phyloP scores from a whole-genome alignment of 129 eudicot species.

The Deinandra increscens region DNA sequence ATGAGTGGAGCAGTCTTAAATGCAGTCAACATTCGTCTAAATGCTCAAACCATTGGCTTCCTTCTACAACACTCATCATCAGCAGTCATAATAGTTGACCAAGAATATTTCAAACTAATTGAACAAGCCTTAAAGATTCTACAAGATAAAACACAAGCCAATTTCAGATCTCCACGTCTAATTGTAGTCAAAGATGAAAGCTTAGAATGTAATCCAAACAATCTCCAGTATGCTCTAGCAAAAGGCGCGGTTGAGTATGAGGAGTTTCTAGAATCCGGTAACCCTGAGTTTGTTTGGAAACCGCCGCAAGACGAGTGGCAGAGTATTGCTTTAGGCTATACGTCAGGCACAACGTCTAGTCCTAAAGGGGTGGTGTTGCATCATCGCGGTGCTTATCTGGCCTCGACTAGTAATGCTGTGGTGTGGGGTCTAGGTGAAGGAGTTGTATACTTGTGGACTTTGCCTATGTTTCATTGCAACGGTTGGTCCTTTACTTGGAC shows the following conservation, averaged over 20 bases:
- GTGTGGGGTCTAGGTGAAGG: slow-evolving; percentile 67
- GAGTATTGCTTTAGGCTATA: slow-evolving; percentile 74
- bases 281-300: slow-evolving; percentile 62
- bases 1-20: slow-evolving; percentile 92
- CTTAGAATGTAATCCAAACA: slow-evolving; percentile 52
- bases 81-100: slow-evolving; percentile 69
- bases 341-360: slow-evolving; percentile 94
- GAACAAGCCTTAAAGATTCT: slow-evolving; percentile 63
- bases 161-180: slow-evolving; percentile 52
- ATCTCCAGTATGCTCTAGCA: slow-evolving; percentile 60
- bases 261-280: slow-evolving; percentile 72
- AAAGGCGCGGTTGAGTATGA: slow-evolving; percentile 79
- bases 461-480: slow-evolving; percentile 97
- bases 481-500: slow-evolving; percentile 96
- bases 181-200: slow-evolving; percentile 67
- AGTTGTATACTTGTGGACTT: slow-evolving; percentile 81
- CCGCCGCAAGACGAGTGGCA: slow-evolving; percentile 93
- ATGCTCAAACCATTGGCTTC: slow-evolving; percentile 66
- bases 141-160: slow-evolving; percentile 38
- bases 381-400: slow-evolving; percentile 91
- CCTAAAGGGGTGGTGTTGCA: slow-evolving; percentile 93
- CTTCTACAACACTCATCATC: slow-evolving; percentile 73
- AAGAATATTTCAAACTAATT: slow-evolving; percentile 58
- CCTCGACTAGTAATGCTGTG: slow-evolving; percentile 51
- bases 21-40: slow-evolving; percentile 74